Percentiles rank a stretch among this genome's conserved stretches.
Evolutionary conservation across 106 monocot species (phyloP).

Genomic region (Dioscorea zingiberensis): DNA sequence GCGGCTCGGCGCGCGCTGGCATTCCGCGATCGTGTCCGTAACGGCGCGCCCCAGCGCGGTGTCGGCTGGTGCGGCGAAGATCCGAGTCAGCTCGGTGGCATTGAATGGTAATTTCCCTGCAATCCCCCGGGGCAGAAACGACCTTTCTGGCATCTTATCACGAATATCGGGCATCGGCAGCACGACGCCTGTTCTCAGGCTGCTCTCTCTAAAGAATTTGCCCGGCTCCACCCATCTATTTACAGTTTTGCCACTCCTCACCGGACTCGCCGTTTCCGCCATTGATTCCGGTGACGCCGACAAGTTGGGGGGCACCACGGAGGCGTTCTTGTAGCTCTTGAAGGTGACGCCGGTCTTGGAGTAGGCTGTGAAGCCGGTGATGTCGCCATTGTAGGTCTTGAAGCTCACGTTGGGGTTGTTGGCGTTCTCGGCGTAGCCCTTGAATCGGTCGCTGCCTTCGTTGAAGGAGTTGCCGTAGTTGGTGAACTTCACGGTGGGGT

Average conservation of each 20-base stretch:
- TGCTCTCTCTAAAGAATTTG: conserved; percentile 75
- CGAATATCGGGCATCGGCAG: conserved; percentile 81
- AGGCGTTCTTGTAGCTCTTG: conserved; percentile 33
- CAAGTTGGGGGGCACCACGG: neutral
- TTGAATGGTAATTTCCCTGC: conserved; percentile 51
- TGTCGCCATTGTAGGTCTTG: conserved; percentile 51
- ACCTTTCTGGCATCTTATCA: conserved; percentile 61
- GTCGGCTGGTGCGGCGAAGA: conserved; percentile 37
- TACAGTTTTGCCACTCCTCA: neutral
- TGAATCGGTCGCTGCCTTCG: conserved; percentile 64
- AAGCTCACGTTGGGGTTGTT: conserved; percentile 50
- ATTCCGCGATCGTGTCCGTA: conserved; percentile 54
- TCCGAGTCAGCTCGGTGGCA: conserved; percentile 18
- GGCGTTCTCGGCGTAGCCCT: conserved; percentile 44
- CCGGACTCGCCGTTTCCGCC: too few relatives aligned
- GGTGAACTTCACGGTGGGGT: conserved; percentile 28
- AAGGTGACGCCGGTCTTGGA: conserved; percentile 40
- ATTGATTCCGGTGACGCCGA: neutral
- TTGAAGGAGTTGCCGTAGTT: conserved; percentile 82
- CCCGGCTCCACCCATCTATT: conserved; percentile 76
- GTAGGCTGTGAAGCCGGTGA: conserved; percentile 14
- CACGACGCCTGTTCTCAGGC: conserved; percentile 34
- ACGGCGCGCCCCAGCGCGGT: conserved; percentile 59
- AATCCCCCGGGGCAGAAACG: conserved; percentile 73
- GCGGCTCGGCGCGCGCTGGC: conserved; percentile 66